Evolutionary conservation across 176 grass and related monocot species (phyloP).

Genomic region (Hordeum marinum): DNA sequence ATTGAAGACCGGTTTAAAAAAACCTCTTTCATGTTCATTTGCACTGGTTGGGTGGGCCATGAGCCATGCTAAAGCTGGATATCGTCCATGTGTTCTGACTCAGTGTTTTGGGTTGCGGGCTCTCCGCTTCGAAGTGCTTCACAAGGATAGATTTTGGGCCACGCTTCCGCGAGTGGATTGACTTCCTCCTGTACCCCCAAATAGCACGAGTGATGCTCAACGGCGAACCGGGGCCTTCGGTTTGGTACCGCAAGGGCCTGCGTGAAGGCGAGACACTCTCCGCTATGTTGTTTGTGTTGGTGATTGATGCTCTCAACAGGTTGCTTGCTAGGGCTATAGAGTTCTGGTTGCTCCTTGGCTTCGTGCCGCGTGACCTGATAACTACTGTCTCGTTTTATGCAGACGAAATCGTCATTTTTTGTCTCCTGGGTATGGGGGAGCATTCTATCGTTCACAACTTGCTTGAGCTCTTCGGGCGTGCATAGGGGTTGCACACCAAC

Average conservation of each 20-base stretch:
- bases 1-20: background rate
- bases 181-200: background rate
- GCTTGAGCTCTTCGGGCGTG: no score
- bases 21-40: background rate
- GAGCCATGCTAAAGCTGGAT: background rate
- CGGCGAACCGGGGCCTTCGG: background rate
- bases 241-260: background rate
- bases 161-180: background rate
- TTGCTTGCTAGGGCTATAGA: no score
- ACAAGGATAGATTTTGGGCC: background rate
- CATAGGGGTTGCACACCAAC: no score
- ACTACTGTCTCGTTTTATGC: no score
- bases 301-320: background rate
- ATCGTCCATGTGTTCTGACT: background rate
- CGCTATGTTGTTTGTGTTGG: background rate
- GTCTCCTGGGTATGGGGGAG: no score
- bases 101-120: background rate
- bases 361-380: no score
- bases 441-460: no score
- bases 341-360: no score
- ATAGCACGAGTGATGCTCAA: background rate
- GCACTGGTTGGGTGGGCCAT: background rate
- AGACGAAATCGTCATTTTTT: no score
- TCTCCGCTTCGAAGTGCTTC: background rate
- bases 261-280: background rate